Base-by-base conservation (phyloP, 106 monocot genomes). In the Dendrobium catenatum region DNA sequence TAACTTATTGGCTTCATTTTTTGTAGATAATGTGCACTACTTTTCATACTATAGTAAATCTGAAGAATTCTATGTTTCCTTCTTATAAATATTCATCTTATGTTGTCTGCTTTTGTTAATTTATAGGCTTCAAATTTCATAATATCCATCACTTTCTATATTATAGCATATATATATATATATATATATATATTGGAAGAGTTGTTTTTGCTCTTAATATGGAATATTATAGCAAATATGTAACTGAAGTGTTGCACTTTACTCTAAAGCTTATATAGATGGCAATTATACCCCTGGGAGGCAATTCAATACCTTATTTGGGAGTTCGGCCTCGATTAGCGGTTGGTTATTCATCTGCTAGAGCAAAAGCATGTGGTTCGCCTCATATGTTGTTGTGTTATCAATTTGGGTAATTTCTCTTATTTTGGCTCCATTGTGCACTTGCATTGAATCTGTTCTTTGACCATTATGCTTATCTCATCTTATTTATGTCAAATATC, bases 261-360 rank as follows among this genome's bases (percentile, higher is more conserved):
- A 43, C 74, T 61, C n/a, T 74, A 74, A 43, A 74, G 74, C 74
- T 42, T 74, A 44, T 76, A 2, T 76, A 76, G 76, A 76, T 76
- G 76, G 76, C 76, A 76, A 24, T 27, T 13, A 13, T 76, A 48
- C 76, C 47, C 26, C 2, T 49, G 40, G 76, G 76, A 46, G 76
- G 76, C n/a, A 76, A 15, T 46, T 76, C 76, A 76, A 27, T 49
- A 76, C 76, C 76, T 76, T 17, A 49, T 48, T 49, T 76, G 48
- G 48, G 76, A 49, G 46, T 49, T 49, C 76, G 48, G 9, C 42
- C 76, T 4, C 76, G 42, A 9, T 76, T 49, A 76, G 49, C 26
- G 10, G 11, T 76, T 76, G 76, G 48, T 26, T 76, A 49, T 76
- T 49, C 76, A 24, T 76, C 48, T 76, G 13, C 6, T 76, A 19